Evolutionary conservation across 495 filamentous ascomycete genomes (phyloP).

Genomic region (Penicillium pulvis): DNA sequence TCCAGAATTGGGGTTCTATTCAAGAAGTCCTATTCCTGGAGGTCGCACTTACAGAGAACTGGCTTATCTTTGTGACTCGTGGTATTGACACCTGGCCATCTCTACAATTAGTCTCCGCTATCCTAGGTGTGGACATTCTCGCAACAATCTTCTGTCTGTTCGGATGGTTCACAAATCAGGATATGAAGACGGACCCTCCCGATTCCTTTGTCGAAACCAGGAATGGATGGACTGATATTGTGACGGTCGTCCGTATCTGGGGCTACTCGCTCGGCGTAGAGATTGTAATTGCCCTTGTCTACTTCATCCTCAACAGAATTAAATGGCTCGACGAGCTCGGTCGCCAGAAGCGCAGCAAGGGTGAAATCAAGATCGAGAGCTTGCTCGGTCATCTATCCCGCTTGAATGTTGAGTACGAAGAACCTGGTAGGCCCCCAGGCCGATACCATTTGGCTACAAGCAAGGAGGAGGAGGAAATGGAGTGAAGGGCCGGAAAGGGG

Average conservation of each 20-base stretch:
- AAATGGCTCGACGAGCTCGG: constrained; percentile 71
- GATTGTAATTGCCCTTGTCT: constrained; percentile 74
- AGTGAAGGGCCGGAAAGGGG: constrained; percentile 22
- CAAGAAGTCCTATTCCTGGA: constrained; percentile 74
- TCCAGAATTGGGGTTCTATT: constrained; percentile 68
- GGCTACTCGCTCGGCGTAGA: constrained; percentile 71
- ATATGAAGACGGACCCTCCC: constrained; percentile 45
- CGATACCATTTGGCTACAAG: constrained; percentile 40
- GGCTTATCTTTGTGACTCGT: constrained; percentile 76
- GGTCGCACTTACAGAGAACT: constrained; percentile 73
- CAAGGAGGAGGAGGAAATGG: constrained; percentile 48
- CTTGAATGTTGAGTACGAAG: constrained; percentile 69
- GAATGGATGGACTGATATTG: constrained; percentile 71
- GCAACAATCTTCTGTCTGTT: constrained; percentile 73
- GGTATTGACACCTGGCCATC: constrained; percentile 68
- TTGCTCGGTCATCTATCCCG: constrained; percentile 69
- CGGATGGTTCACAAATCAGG: constrained; percentile 63
- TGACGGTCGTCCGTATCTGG: constrained; percentile 80
- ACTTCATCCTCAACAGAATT: constrained; percentile 69
- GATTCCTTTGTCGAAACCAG: constrained; percentile 46
- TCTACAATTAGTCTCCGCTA: constrained; percentile 66
- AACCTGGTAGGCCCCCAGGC: constrained; percentile 43
- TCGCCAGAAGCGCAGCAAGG: constrained; percentile 64
- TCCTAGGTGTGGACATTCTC: constrained; percentile 65
- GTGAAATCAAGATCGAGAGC: constrained; percentile 75